Conservation (phyloP, 306 rosid species). For the Heteromeles arbutifolia region DNA sequence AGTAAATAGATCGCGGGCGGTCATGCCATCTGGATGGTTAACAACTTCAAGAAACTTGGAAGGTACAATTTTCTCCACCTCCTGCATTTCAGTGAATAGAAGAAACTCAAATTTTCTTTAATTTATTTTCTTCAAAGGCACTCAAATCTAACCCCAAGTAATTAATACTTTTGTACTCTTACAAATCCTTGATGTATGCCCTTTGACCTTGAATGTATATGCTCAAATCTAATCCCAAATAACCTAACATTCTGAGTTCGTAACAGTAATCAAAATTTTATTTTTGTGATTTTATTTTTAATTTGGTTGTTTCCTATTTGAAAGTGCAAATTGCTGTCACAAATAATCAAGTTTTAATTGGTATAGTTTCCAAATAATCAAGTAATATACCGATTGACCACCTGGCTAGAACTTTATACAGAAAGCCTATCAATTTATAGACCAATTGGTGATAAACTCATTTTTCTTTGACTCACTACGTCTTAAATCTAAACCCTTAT, state of each 20-base stretch:
- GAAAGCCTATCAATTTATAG: not conserved
- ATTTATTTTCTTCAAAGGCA: not conserved
- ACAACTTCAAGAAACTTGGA: not conserved
- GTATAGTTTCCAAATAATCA: too few relatives aligned
- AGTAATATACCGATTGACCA: not conserved
- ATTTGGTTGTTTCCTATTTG: too few relatives aligned
- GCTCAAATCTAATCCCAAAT: not conserved
- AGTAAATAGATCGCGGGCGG: constrained; percentile 30
- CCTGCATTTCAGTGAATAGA: not conserved
- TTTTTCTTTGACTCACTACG: too few relatives aligned
- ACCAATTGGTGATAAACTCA: not conserved
- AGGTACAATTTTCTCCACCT: not conserved
- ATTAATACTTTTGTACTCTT: too few relatives aligned
- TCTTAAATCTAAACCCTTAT: not conserved
- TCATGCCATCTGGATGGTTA: not conserved
- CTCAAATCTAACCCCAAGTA: too few relatives aligned
- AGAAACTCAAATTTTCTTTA: not conserved
- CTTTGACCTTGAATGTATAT: too few relatives aligned
- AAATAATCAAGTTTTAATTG: too few relatives aligned
- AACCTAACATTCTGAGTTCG: not conserved
- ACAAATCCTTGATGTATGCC: not conserved
- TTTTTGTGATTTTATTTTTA: too few relatives aligned
- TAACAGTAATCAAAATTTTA: too few relatives aligned
- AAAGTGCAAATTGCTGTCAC: too few relatives aligned
- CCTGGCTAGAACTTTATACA: not conserved